Evolutionary conservation across 2,329 filamentous ascomycete species (phyloP).

Genomic region (Truncatella angustata): DNA sequence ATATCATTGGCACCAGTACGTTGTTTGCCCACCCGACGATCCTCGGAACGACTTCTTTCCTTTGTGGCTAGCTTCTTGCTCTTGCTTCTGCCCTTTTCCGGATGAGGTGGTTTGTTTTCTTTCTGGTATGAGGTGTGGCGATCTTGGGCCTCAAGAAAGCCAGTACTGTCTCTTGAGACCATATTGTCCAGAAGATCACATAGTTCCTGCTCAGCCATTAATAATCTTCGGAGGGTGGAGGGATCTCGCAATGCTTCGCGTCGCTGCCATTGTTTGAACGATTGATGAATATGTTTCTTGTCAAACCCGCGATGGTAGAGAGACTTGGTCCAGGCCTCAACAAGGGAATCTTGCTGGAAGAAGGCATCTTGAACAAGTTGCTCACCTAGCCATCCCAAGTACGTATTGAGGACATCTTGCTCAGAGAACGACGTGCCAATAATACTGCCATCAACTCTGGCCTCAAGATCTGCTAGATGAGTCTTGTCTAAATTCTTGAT

Average conservation of each 20-base stretch:
- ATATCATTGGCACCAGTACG: constrained; percentile 10
- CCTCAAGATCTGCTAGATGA: constrained; percentile 16
- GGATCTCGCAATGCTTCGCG: constrained; percentile 18
- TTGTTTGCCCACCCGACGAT: not conserved
- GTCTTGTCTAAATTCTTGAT: constrained; percentile 13
- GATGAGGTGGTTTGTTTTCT: not conserved
- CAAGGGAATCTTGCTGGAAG: constrained; percentile 15
- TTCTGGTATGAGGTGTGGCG: not conserved
- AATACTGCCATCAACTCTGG: constrained; percentile 10
- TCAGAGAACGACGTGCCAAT: constrained; percentile 7
- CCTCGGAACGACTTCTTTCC: not conserved
- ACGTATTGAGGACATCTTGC: constrained; percentile 13
- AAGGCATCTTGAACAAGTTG: constrained; percentile 21
- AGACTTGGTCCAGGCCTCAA: constrained; percentile 20
- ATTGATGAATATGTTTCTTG: constrained; percentile 14
- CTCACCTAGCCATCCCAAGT: constrained; percentile 26
- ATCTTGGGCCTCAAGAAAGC: not conserved
- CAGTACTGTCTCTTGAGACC: not conserved
- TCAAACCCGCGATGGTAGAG: constrained; percentile 16
- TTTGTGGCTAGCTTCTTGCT: not conserved
- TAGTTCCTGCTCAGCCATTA: constrained; percentile 24
- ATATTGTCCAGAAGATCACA: constrained; percentile 12
- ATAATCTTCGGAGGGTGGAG: constrained; percentile 23
- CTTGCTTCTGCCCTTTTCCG: not conserved
- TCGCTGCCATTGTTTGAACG: constrained; percentile 22